Base-by-base conservation (phyloP, 2,329 filamentous ascomycete genomes). In the Leptographium wingfieldii region DNA sequence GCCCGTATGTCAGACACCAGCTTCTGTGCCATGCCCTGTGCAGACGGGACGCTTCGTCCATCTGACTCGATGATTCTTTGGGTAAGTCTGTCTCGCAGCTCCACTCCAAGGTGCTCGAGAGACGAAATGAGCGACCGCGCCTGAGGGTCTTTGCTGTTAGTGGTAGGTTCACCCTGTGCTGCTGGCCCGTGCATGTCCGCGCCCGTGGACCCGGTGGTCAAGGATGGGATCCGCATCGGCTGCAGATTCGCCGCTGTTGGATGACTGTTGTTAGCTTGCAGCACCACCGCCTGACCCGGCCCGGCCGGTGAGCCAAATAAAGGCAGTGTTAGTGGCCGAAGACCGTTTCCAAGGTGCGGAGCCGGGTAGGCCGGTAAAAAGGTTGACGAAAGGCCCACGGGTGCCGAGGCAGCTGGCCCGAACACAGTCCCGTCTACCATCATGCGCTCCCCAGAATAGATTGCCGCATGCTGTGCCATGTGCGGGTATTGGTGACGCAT, bases 401-500 rank as follows among this genome's bases (percentile, higher is more conserved):
- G 54, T n/a, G 9, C 38, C 29, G 38, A 19, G 43, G 11, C 6
- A 29, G 25, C 19, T 14, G 22, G 11, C 12, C 22, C 11, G 5
- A 40, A 56, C 25, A 31, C 19, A 4, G 38, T 55, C 6, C 38
- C 38, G 25, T 43, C 55, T 3, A 33, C 40, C 16, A 40, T 19
- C 40, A 29, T 48, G 6, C 38, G 40, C 16, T 56, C 55, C 25
- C 7, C 7, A 10, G 3, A 7, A 27, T 4, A 25, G 16, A 11
- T n/a, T 46, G 25, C 11, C 27, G 10, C 1, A 19, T 27, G 16
- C 7, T 19, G 55, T 12, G 27, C 11, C 22, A 19, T 46, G 7
- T 46, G 19, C 19, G 43, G 43, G 19, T 46, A 43, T n/a, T 61
- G 63, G 48, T 67, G 62, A 25, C 64, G 49, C 53, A 64, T 52